These are phyloP conservation scores for Candida anutae DNA, from an alignment of 1,139 yeast species.

Conservation along the genomic window DNA sequence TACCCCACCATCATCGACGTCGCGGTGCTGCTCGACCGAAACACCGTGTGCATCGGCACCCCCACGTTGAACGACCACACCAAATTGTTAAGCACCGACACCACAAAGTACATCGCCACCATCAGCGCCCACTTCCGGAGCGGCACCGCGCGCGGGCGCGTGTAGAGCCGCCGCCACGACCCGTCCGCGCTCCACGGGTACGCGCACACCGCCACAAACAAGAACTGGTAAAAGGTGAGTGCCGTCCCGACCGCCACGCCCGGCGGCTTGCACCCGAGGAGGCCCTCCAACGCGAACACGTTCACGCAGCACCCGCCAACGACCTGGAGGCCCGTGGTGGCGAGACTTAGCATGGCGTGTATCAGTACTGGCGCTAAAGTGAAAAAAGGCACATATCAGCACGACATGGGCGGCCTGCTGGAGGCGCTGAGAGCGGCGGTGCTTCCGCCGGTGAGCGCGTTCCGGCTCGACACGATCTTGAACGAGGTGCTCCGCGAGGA, in stretches of 20 bases:
- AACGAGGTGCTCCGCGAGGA: constrained; percentile 22
- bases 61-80: constrained; percentile 54
- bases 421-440: constrained; percentile 3
- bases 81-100: constrained; percentile 50
- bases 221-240: constrained; percentile 55
- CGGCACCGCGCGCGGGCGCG: constrained; percentile 38
- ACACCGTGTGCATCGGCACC: constrained; percentile 60
- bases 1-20: constrained; percentile 55
- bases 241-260: constrained; percentile 29
- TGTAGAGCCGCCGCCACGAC: constrained; percentile 13
- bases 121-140: constrained; percentile 38
- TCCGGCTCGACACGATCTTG: constrained; percentile 31
- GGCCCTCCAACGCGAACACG: constrained; percentile 53
- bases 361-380: too few relatives aligned
- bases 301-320: constrained; percentile 73
- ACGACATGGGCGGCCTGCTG: too few relatives aligned
- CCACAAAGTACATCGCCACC: constrained; percentile 43
- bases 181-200: constrained; percentile 20
- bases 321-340: constrained; percentile 36
- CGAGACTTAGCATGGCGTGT: too few relatives aligned
- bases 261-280: constrained; percentile 13
- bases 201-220: constrained; percentile 44
- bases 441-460: constrained; percentile 31
- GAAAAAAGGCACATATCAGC: too few relatives aligned
- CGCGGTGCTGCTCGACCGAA: constrained; percentile 60